Evolutionary conservation across 2,329 filamentous ascomycete species (phyloP), one percentile per base, ranked within the genome.

Genomic region (Xylariaceae sp.): DNA sequence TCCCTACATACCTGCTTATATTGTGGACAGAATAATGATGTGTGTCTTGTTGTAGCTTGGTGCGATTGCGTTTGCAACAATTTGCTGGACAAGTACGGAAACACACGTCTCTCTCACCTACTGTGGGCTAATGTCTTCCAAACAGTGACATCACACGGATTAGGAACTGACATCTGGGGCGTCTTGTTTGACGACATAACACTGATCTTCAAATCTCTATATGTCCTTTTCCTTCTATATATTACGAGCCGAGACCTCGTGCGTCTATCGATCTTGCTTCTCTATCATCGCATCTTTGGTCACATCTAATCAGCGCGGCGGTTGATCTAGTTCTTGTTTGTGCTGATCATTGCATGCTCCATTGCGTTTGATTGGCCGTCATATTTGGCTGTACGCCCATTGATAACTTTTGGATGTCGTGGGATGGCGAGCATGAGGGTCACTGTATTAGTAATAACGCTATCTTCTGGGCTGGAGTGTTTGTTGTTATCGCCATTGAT

Each of bases 91-190:
- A 33, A 40, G 34, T 41, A 40, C n/a, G 17, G 2, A 8, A 19
- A 51, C 24, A 24, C 36, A 3, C n/a, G n/a, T n/a, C n/a, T 33
- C 17, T 17, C 6, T 3, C 6, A 21, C 2, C 39, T 31, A 24
- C 29, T 7, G n/a, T 1, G 46, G 48, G 14, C 56, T 63, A 49
- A 64, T 44, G 21, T 17, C 47, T 3, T 2, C 23, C 12, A n/a
- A 19, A 8, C 63, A 75, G 76, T 80, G 49, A 68, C 73, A 9
- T 53, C 74, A 8, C 55, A 69, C 37, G 78, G 77, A 2, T 69
- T 79, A 4, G 78, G 78, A 7, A 69, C 66, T 23, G 76, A 80
- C 54, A 75, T 79, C 60, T 80, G 78, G 78, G 75, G 71, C 28
- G 66, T 80, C 4, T 66, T 72, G 1, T 73, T 74, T 29, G 67